Evolutionary conservation across 73 alveolate genomes (phyloP).

Genomic region (Symbiodinium natans): DNA sequence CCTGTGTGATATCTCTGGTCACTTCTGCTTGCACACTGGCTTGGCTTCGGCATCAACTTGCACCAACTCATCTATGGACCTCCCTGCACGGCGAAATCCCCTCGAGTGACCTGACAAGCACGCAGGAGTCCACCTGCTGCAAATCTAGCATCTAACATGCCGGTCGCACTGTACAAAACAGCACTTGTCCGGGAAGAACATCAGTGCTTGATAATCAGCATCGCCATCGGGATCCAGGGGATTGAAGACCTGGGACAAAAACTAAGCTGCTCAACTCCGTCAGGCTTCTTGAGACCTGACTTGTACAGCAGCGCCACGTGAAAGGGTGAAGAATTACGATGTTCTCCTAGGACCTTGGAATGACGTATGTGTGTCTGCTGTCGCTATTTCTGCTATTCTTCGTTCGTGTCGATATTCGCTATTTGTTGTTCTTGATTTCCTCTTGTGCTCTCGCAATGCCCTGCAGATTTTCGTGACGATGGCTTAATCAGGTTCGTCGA

Average conservation of each 20-base stretch:
- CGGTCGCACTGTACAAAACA: constrained; percentile 55
- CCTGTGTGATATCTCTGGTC: not conserved
- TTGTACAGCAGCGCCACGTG: no score
- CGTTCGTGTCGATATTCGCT: no score
- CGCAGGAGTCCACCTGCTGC: not conserved
- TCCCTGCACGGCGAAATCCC: constrained; percentile 90
- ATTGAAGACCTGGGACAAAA: constrained; percentile 55
- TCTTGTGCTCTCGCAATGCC: no score
- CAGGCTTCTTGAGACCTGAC: no score
- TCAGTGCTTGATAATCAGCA: constrained; percentile 74
- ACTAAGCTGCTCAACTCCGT: no score
- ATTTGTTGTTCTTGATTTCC: no score
- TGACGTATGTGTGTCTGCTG: no score
- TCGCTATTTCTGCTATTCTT: no score
- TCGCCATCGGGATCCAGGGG: constrained; percentile 83
- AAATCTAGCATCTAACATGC: not conserved
- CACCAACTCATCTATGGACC: not conserved
- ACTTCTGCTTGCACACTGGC: not conserved
- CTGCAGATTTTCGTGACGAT: no score
- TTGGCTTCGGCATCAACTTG: not conserved
- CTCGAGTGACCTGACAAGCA: constrained; percentile 49
- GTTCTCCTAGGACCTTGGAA: no score
- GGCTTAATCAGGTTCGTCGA: no score
- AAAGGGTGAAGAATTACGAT: no score
- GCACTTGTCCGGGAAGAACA: constrained; percentile 93